Conservation (phyloP, 2,329 filamentous ascomycete genomes). For the Aspergillus uvarum region DNA sequence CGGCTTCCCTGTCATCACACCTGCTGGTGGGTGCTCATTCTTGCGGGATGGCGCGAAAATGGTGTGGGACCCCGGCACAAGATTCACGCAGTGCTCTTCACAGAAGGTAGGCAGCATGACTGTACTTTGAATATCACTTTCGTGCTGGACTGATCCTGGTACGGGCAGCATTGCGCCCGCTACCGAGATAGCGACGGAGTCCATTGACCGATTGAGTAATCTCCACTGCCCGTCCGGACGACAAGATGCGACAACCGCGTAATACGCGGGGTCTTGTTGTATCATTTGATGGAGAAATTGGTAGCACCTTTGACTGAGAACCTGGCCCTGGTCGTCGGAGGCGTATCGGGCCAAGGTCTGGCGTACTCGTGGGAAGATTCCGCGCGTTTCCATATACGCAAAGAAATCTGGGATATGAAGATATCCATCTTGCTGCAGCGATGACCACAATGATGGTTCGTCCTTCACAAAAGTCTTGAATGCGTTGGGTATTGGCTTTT, state of each 20-base stretch:
- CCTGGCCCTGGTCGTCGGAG: neutral
- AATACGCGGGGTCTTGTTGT: neutral
- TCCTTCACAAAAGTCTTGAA: neutral
- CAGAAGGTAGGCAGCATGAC: neutral
- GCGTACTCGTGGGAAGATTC: neutral
- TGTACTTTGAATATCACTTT: neutral
- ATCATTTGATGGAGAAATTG: neutral
- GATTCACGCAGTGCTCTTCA: neutral
- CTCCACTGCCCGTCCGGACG: neutral
- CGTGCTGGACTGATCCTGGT: neutral
- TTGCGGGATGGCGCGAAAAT: too few species aligned
- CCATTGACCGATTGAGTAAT: neutral
- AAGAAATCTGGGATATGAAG: neutral
- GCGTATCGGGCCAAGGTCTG: neutral
- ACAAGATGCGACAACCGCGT: neutral
- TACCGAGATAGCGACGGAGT: neutral
- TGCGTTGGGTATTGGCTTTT: neutral
- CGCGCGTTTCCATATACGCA: neutral
- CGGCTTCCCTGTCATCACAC: neutral
- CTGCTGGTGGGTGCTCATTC: neutral
- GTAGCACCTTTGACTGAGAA: neutral
- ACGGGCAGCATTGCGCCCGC: neutral
- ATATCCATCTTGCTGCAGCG: neutral
- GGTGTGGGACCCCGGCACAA: neutral
- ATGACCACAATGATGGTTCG: neutral